Evolutionary conservation across 2,329 filamentous ascomycete species (phyloP), one percentile per base, ranked within the genome.

Genomic region (Ophiostoma pallidulum): DNA sequence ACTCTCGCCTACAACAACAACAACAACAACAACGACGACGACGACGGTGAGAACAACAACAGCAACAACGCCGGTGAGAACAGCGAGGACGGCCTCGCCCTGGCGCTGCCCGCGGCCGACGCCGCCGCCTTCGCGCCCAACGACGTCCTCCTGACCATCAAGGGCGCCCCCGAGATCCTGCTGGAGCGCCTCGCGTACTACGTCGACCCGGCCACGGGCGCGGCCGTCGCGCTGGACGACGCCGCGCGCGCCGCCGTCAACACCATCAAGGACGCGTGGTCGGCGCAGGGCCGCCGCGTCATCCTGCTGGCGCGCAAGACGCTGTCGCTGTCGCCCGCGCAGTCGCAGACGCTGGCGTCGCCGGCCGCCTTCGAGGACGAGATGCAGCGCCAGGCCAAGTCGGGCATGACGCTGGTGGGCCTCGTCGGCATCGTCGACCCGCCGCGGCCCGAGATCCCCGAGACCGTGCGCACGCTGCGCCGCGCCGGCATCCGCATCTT

Each of bases 401-500:
- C 72, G 2, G 74, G 79, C 4, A 72, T 92, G 28, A 77, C 74
- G 0, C 78, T 91, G 53, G 77, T 84, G 22, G 87, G 87, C 13
- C 66, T 94, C 4, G 77, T 89, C 22, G 85, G 83, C 35, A 80
- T 92, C 28, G 85, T 88, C 44, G 86, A 91, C 55, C 86, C 86
- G 1, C 79, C 86, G 46, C 80, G 86, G 0, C 74, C 79, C 0
- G 86, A 90, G 59, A 86, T 86, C 4, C 78, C 75, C 0, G 74
- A 73, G 3, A 78, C 83, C 0, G 77, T 87, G 36, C 65, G 68
- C n/a, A 84, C 75, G 0, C 69, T 88, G 14, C 75, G 83, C 12
- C 70, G 75, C 1, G 85, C 86, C 4, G 82, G 82, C 2, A 83
- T 90, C 46, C 71, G 80, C n/a, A 79, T 88, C 26, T 82, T 85